Evolutionary conservation across 2,329 filamentous ascomycete species (phyloP).

Genomic region (Neonectria coccinea): DNA sequence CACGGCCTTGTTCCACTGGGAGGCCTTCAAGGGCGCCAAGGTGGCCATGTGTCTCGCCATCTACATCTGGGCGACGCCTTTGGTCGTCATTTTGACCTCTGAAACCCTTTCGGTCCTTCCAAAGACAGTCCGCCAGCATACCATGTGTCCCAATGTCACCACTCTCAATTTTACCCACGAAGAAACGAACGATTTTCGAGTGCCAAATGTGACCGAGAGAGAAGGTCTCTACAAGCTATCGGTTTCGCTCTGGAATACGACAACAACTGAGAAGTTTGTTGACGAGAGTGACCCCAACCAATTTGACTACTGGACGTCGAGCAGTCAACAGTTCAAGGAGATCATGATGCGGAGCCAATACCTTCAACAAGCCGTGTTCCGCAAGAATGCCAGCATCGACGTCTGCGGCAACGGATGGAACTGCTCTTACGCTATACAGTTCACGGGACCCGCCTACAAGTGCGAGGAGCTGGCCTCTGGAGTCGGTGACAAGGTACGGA

Average conservation of each 20-base stretch:
- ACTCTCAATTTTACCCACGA: constrained; percentile 44
- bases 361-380: constrained; percentile 31
- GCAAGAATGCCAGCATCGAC: constrained; percentile 24
- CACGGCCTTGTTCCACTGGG: constrained; percentile 39
- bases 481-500: constrained; percentile 23
- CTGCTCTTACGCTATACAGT: constrained; percentile 37
- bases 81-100: constrained; percentile 43
- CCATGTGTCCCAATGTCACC: constrained; percentile 33
- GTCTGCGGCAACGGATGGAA: constrained; percentile 44
- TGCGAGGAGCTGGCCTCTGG: constrained; percentile 34
- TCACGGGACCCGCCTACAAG: constrained; percentile 38
- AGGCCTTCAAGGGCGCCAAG: constrained; percentile 40
- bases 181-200: constrained; percentile 27
- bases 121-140: constrained; percentile 17
- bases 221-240: constrained; percentile 25
- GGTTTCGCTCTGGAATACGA: constrained; percentile 36
- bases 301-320: constrained; percentile 33
- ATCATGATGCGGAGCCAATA: constrained; percentile 37
- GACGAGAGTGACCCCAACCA: constrained; percentile 14
- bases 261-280: not conserved
- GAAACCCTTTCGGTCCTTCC: constrained; percentile 40
- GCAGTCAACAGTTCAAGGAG: constrained; percentile 34
- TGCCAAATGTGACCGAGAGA: not conserved
- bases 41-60: constrained; percentile 42
- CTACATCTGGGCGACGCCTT: constrained; percentile 43